Base-by-base conservation (phyloP, 2,329 filamentous ascomycete species). In the Penicillium sp. region DNA sequence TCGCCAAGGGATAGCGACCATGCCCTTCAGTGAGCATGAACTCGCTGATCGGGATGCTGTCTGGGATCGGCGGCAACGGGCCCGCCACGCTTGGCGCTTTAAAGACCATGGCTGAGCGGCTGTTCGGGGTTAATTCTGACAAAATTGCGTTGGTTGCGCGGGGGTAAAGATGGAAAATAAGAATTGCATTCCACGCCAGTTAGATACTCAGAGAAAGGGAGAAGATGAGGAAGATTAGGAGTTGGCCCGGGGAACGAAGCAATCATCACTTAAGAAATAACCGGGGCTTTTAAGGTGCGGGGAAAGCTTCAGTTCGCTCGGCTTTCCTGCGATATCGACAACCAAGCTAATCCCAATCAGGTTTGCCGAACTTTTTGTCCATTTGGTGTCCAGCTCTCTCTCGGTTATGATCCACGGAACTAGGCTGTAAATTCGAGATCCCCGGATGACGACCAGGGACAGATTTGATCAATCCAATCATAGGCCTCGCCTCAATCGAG, bases 11-110 rank as follows among this genome's bases (percentile, higher is more conserved):
- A 56, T 81, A 77, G 51, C 91, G 86, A 41, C 91, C 91, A 71
- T 91, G 85, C 50, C 83, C 78, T 69, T 94, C 91, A 69, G 88
- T 85, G 64, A 88, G 85, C 81, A 96, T 88, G 76, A 96, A 96
- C 56, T 94, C 87, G 66, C 85, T 84, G 61, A 96, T 84, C 5
- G 91, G 84, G 68, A 96, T 84, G 31, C 87, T 87, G 75, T 95
- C 91, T 17, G 91, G 91, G 9, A 89, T 82, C 38, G 89, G 84
- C 77, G 74, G 74, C 52, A 83, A 67, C 46, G 76, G 65, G 38
- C 76, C 77, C 13, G 77, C 73, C 68, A 74, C 77, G 52, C 71
- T 65, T 19, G 79, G 73, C 47, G 81, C 73, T 52, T 73, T 70
- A 70, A 83, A 84, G 7, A 82, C 80, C 82, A 84, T 84, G 26